phyloP scores from a whole-genome alignment of 306 rosid species.

The Trifolium pratense region DNA sequence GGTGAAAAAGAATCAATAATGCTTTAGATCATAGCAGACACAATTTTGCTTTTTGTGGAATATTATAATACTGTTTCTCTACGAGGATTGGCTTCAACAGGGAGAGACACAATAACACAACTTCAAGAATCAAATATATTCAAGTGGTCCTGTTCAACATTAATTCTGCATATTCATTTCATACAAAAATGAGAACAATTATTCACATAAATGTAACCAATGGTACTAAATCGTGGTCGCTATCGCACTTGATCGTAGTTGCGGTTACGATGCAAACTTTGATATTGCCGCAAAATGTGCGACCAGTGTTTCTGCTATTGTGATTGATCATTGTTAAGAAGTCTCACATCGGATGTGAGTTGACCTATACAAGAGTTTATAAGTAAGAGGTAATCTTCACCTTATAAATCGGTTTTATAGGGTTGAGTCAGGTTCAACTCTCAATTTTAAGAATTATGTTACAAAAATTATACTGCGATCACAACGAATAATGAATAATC shows the following conservation, averaged over 20 bases:
- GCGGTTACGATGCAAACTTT: neutral
- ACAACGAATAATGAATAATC: no score
- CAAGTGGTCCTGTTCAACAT: neutral
- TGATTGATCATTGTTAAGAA: neutral
- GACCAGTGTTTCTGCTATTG: neutral
- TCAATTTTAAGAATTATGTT: no score
- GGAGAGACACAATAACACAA: neutral
- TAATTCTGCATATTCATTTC: neutral
- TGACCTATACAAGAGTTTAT: no score
- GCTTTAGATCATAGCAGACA: slow-evolving; percentile 65
- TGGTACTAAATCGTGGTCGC: neutral
- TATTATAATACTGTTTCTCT: slow-evolving; percentile 73
- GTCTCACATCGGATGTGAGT: no score
- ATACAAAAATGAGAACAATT: no score
- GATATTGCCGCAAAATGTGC: neutral
- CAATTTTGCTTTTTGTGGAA: slow-evolving; percentile 84
- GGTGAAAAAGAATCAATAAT: slow-evolving; percentile 63
- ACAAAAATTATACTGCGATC: no score
- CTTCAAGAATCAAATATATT: neutral
- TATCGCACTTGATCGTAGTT: neutral
- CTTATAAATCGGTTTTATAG: no score
- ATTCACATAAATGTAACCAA: neutral
- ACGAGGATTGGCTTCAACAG: slow-evolving; percentile 65
- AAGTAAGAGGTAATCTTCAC: no score
- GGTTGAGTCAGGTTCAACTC: no score